Percentiles rank a stretch among this genome's conserved stretches.
These are phyloP conservation scores for Pyrenopolyporus hunteri DNA, from an alignment of 495 filamentous ascomycete genomes.

Conservation along the genomic window DNA sequence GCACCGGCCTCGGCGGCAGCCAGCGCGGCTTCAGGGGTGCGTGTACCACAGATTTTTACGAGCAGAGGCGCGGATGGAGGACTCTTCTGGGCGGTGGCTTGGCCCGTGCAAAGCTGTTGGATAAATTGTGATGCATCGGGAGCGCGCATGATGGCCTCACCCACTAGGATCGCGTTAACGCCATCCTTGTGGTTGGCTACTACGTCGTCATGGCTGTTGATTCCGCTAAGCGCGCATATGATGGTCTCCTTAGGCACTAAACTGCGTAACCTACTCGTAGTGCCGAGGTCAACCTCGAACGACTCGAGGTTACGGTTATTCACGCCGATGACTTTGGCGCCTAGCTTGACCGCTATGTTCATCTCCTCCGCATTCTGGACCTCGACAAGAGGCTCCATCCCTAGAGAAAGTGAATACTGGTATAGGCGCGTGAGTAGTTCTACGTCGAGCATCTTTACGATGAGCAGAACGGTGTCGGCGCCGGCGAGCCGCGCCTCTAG, in stretches of 20 bases:
- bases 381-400: conserved; percentile 98
- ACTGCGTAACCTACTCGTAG: conserved; percentile 86
- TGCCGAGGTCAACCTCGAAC: conserved; percentile 95
- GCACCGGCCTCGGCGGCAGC: conserved; percentile 86
- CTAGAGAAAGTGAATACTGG: conserved; percentile 83
- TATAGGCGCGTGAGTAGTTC: conserved; percentile 80
- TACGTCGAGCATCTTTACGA: conserved; percentile 95
- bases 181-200: conserved; percentile 85
- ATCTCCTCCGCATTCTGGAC: conserved; percentile 95
- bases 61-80: conserved; percentile 53
- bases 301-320: conserved; percentile 96
- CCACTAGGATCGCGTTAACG: conserved; percentile 91
- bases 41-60: conserved; percentile 97
- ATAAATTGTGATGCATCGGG: conserved; percentile 80
- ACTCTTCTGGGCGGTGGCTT: conserved; percentile 33
- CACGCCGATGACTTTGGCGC: conserved; percentile 94
- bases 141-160: conserved; percentile 94
- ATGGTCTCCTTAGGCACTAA: conserved; percentile 85
- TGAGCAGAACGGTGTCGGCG: conserved; percentile 92
- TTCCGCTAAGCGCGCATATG: conserved; percentile 93
- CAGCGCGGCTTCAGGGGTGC: conserved; percentile 78
- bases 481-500: conserved; percentile 91
- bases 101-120: conserved; percentile 73
- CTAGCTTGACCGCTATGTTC: conserved; percentile 81
- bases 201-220: conserved; percentile 89